phyloP scores from a whole-genome alignment of 768 basidiomycete genomes.

The Suillus placidus region DNA sequence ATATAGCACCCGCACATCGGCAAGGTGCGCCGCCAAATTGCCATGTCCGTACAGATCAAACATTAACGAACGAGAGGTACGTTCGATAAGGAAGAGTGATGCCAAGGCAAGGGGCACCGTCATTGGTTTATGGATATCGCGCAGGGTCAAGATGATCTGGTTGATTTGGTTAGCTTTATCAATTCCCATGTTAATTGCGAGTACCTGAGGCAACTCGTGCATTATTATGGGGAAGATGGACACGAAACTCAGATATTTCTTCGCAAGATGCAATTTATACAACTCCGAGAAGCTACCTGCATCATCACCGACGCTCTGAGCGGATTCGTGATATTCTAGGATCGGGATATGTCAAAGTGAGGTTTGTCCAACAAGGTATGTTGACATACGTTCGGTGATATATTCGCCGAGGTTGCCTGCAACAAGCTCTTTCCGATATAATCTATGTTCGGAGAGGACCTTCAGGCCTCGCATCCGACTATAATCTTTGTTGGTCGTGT shows the following conservation, averaged over 20 bases:
- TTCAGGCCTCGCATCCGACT: slow-evolving; percentile 61
- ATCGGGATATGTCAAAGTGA: slow-evolving; percentile 5
- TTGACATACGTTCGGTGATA: slow-evolving; percentile 50
- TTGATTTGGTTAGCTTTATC: slow-evolving; percentile 9
- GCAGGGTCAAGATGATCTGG: slow-evolving; percentile 65
- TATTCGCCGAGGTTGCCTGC: slow-evolving; percentile 62
- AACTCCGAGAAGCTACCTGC: slow-evolving; percentile 39
- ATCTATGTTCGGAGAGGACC: too few relatives aligned
- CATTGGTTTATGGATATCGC: slow-evolving; percentile 63
- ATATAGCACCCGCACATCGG: slow-evolving; percentile 61
- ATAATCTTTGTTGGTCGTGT: slow-evolving; percentile 64
- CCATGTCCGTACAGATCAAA: slow-evolving; percentile 53
- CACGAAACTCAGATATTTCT: slow-evolving; percentile 30
- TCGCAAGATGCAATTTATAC: slow-evolving; percentile 32
- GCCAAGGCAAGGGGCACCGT: slow-evolving; percentile 66
- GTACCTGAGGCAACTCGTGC: slow-evolving; percentile 59
- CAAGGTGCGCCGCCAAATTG: slow-evolving; percentile 56
- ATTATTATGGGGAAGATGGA: slow-evolving; percentile 55
- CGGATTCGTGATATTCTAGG: slow-evolving; percentile 35
- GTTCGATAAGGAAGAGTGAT: slow-evolving; percentile 60
- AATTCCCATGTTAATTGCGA: not conserved
- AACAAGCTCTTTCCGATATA: slow-evolving; percentile 70
- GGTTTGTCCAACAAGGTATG: not conserved
- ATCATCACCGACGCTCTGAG: slow-evolving; percentile 39
- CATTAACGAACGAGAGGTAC: slow-evolving; percentile 56